Evolutionary conservation across 1,139 yeast species (phyloP), one percentile per base, ranked within the genome.

Genomic region (Candida neerlandica): DNA sequence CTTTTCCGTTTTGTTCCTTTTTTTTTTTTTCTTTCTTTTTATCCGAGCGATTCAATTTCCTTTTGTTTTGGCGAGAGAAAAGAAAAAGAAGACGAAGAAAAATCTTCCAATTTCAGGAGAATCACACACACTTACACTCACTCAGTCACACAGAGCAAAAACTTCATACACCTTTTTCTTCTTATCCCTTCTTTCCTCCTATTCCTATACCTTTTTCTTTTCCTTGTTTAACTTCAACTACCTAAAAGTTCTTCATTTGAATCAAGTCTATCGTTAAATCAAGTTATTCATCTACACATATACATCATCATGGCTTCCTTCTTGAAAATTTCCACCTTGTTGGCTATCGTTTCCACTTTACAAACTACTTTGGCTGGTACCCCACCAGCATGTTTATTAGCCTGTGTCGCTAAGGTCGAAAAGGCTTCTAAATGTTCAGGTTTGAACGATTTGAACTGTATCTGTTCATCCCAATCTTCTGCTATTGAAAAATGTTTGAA

Each of bases 351-450:
- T 49, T 70, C 81, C 49, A 65, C 81, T 51, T 69, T 81, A 48
- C 73, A 74, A 45, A 62, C 73, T 45, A 81, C 75, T 42, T 68
- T 80, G 45, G 39, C 23, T 16, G 95, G 95, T 51, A 76, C 94
- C 51, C 94, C 96, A 48, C 95, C 95, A 55, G 96, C 96, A 40
- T 90, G 96, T 76, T 75, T 90, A 58, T 77, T 90, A 66, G 96
- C 96, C 44, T 90, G 96, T 80, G 94, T 88, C 52, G 78, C 88
- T 49, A 78, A 82, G 62, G 91, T 86, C 48, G 76, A 81, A 59
- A 80, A 78, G 65, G 74, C 80, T 43, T 70, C 82, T 46, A 61
- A 73, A 44, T 85, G 92, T 68, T 59, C 71, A 51, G 75, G 84
- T 50, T 72, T 89, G 66, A 80, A 79, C 64, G 83, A 85, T 64